Conservation (phyloP, 306 rosid species). For the Trifolium pratense region DNA sequence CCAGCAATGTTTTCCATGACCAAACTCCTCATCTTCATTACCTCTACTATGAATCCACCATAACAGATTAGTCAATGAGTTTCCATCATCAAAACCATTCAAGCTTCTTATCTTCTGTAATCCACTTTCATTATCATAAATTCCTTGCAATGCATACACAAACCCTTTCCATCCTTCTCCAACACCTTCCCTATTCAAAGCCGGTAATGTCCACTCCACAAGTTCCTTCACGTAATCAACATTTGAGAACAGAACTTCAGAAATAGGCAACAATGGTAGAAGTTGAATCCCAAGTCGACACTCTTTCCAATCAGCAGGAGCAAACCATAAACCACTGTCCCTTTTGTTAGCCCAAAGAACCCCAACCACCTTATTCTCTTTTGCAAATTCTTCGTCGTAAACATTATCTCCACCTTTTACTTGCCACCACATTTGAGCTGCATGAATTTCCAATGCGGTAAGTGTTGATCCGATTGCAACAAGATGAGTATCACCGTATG, state of each 20-base stretch:
- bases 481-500: constrained; percentile 74
- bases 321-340: constrained; percentile 86
- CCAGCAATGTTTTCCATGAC: constrained; percentile 50
- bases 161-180: constrained; percentile 87
- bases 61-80: constrained; percentile 68
- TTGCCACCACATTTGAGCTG: constrained; percentile 94
- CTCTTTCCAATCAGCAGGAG: constrained; percentile 75
- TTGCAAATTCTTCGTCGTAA: constrained; percentile 59
- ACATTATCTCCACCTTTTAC: constrained; percentile 52
- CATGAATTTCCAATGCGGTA: constrained; percentile 68
- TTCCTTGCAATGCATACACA: constrained; percentile 70
- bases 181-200: constrained; percentile 64
- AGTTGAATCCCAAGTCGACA: constrained; percentile 86
- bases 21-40: constrained; percentile 38
- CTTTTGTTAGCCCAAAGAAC: constrained; percentile 87
- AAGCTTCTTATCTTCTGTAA: constrained; percentile 54
- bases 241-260: constrained; percentile 48
- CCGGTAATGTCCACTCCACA: constrained; percentile 80
- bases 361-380: constrained; percentile 72
- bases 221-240: constrained; percentile 62
- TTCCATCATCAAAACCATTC: constrained; percentile 77
- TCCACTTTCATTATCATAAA: constrained; percentile 62
- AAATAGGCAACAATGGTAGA: constrained; percentile 59
- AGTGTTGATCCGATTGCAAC: constrained; percentile 71
- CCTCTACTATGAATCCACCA: constrained; percentile 94